A percentile compares a stretch with the other conserved stretches of the same genome.
Conservation (phyloP, 2,329 filamentous ascomycete species). For the Coleophoma crateriformis region DNA sequence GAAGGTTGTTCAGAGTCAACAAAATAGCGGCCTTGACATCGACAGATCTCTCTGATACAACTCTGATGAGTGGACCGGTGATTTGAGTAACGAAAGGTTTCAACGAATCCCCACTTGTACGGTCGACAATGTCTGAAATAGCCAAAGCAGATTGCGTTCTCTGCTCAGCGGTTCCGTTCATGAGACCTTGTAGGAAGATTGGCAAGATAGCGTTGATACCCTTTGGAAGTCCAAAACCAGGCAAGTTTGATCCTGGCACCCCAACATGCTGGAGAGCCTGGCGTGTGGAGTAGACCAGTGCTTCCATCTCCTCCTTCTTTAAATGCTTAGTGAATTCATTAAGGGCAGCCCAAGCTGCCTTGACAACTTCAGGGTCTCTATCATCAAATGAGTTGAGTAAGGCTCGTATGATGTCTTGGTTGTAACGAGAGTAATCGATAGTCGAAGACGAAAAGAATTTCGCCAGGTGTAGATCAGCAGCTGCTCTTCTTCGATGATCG, state of each 20-base stretch:
- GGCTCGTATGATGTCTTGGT: constrained; percentile 88
- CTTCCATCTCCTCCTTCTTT: constrained; percentile 97
- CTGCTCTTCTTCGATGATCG: constrained; percentile 77
- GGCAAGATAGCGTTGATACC: constrained; percentile 94
- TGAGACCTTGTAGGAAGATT: constrained; percentile 94
- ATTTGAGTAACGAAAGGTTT: constrained; percentile 97
- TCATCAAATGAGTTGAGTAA: constrained; percentile 92
- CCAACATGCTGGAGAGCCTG: constrained; percentile 85
- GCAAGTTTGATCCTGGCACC: constrained; percentile 75
- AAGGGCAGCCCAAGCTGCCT: constrained; percentile 82
- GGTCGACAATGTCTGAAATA: constrained; percentile 92
- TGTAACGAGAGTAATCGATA: constrained; percentile 91
- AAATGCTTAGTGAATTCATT: constrained; percentile 83
- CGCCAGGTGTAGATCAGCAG: constrained; percentile 72
- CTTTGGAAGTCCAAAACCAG: constrained; percentile 89
- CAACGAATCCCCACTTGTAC: constrained; percentile 79
- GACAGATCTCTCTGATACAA: constrained; percentile 91
- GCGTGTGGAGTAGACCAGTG: constrained; percentile 78
- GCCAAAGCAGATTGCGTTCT: constrained; percentile 86
- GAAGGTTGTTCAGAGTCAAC: constrained; percentile 85
- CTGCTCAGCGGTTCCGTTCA: constrained; percentile 93
- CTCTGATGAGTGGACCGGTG: constrained; percentile 93
- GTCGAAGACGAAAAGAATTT: constrained; percentile 78
- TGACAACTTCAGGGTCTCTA: constrained; percentile 74
- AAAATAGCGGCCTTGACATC: constrained; percentile 96